Conservation (phyloP, 2,329 filamentous ascomycete species). For the Sporothrix variecibatus region DNA sequence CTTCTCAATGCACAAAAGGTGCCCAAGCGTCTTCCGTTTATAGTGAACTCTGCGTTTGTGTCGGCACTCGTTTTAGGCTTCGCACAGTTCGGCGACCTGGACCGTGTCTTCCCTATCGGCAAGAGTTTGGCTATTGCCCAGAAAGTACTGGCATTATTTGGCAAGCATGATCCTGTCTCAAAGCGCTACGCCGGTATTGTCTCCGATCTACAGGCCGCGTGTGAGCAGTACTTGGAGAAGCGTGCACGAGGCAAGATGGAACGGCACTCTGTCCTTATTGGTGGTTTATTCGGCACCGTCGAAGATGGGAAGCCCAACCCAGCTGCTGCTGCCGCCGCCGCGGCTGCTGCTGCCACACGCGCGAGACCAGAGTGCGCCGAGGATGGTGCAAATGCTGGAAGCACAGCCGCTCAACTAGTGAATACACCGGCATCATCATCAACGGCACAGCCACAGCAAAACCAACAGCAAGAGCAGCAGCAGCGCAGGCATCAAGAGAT, state of each 20-base stretch:
- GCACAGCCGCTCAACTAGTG: not conserved
- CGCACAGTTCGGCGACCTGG: slow-evolving; percentile 49
- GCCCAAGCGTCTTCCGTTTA: slow-evolving; percentile 47
- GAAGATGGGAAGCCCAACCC: slow-evolving; percentile 25
- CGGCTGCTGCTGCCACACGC: not conserved
- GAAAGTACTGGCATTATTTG: slow-evolving; percentile 34
- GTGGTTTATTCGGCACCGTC: slow-evolving; percentile 35
- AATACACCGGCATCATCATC: not conserved
- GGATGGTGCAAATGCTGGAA: not conserved
- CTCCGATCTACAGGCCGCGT: slow-evolving; percentile 33
- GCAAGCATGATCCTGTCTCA: slow-evolving; percentile 33
- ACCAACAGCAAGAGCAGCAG: not conserved
- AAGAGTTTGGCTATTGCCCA: slow-evolving; percentile 34
- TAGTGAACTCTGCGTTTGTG: slow-evolving; percentile 50
- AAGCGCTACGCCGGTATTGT: slow-evolving; percentile 33
- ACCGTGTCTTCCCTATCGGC: slow-evolving; percentile 39
- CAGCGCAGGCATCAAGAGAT: slow-evolving; percentile 9
- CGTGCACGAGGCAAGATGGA: slow-evolving; percentile 34
- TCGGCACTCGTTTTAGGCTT: slow-evolving; percentile 48
- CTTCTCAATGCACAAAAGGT: slow-evolving; percentile 40
- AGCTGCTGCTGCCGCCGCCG: not conserved
- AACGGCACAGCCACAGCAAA: not conserved
- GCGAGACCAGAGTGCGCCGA: not conserved
- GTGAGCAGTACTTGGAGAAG: slow-evolving; percentile 32
- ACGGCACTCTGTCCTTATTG: slow-evolving; percentile 32